phyloP scores from a whole-genome alignment of 345 rosid genomes.

The Carallia brachiata region DNA sequence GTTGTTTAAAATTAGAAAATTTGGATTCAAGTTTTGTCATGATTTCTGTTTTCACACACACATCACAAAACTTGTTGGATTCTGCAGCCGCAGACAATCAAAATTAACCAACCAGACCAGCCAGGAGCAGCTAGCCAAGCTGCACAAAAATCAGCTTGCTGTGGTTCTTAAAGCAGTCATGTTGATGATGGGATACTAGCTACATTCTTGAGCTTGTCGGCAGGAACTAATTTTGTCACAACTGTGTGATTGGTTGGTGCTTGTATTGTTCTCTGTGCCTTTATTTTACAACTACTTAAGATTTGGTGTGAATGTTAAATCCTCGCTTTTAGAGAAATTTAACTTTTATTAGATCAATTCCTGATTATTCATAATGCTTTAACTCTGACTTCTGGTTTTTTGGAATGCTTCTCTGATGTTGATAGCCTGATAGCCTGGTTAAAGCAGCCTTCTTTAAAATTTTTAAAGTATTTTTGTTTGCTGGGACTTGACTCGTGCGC shows the following conservation, averaged over 20 bases:
- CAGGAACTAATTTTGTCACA: conserved; percentile 43
- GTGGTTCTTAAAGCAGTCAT: conserved; percentile 41
- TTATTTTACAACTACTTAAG: conserved; percentile 31
- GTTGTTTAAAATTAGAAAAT: no score
- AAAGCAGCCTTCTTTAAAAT: background rate
- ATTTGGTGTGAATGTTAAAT: conserved; percentile 43
- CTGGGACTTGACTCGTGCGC: no score
- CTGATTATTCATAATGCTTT: background rate
- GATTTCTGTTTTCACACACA: background rate
- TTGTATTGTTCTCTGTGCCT: conserved; percentile 37
- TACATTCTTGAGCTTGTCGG: conserved; percentile 24
- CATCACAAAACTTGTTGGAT: background rate
- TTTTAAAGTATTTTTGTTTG: no score
- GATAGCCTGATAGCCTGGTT: background rate
- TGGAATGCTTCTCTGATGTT: background rate
- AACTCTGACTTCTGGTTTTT: background rate
- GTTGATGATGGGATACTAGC: conserved; percentile 20
- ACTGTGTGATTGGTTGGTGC: conserved; percentile 33
- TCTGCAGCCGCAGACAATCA: conserved; percentile 54
- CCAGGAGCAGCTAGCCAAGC: conserved; percentile 33
- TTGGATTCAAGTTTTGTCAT: background rate
- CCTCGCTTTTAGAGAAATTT: conserved; percentile 26
- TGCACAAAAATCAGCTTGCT: conserved; percentile 51
- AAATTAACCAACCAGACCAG: conserved; percentile 50
- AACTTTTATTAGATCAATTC: conserved; percentile 27